Evolutionary conservation across 768 basidiomycete species (phyloP).

Genomic region (Pisolithus tinctorius): DNA sequence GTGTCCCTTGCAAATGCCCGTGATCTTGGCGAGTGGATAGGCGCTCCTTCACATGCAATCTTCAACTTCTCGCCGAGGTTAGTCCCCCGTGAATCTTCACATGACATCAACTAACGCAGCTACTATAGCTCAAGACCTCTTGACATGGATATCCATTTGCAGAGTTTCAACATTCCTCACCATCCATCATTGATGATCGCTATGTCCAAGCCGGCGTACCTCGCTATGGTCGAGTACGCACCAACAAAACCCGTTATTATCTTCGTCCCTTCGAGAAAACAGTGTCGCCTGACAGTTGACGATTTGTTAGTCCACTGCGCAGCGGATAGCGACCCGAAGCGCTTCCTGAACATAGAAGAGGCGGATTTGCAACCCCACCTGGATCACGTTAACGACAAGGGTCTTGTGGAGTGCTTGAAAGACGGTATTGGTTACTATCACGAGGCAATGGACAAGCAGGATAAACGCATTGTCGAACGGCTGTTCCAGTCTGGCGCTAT

Average conservation of each 20-base stretch:
- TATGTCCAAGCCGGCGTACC: constrained; percentile 97
- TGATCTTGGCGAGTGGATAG: constrained; percentile 97
- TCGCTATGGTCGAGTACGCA: constrained; percentile 85
- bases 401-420: constrained; percentile 71
- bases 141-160: constrained; percentile 95
- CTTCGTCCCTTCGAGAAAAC: constrained; percentile 89
- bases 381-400: constrained; percentile 72
- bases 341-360: constrained; percentile 85
- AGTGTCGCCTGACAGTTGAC: constrained; percentile 90
- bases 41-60: constrained; percentile 85
- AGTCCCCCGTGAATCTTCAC: constrained; percentile 6
- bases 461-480: constrained; percentile 89
- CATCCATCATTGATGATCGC: constrained; percentile 98
- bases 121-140: constrained; percentile 78
- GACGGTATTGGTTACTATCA: constrained; percentile 95
- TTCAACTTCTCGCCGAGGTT: constrained; percentile 97
- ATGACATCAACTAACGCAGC: constrained; percentile 1
- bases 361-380: constrained; percentile 83
- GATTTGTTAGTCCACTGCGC: constrained; percentile 85
- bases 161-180: constrained; percentile 94
- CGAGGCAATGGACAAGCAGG: constrained; percentile 86
- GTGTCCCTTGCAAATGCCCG: constrained; percentile 94
- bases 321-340: constrained; percentile 77
- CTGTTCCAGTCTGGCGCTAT: constrained; percentile 93
- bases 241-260: constrained; percentile 80